These are phyloP conservation scores for Perilla frutescens DNA, from an alignment of 257 asterid species.

Conservation along the genomic window DNA sequence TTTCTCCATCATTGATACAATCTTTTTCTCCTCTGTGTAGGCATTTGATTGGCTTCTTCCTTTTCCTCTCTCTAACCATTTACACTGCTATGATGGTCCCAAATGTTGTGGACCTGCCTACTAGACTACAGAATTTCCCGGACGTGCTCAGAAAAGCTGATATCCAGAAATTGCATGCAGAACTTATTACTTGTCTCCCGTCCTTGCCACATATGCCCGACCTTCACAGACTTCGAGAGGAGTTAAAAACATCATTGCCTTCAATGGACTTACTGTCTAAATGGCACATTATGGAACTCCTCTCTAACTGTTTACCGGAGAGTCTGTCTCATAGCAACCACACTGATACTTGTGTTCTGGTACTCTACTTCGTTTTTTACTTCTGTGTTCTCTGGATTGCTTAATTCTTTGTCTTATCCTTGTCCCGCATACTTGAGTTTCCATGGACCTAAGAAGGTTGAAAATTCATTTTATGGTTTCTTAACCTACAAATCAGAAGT, in stretches of 20 bases:
- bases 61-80: conserved; percentile 86
- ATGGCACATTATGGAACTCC: conserved; percentile 78
- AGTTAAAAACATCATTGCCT: conserved; percentile 54
- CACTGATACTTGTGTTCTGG: conserved; percentile 73
- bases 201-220: conserved; percentile 82
- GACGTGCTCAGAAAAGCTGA: conserved; percentile 75
- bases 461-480: not conserved
- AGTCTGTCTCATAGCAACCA: conserved; percentile 67
- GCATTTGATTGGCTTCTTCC: conserved; percentile 98
- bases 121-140: conserved; percentile 61
- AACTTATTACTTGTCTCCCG: conserved; percentile 74
- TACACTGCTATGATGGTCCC: conserved; percentile 89
- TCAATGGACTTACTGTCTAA: conserved; percentile 65
- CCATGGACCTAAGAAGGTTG: conserved; percentile 3
- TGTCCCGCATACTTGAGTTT: conserved; percentile 1
- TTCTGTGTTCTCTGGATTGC: conserved; percentile 23
- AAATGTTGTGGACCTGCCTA: conserved; percentile 65
- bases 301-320: conserved; percentile 79
- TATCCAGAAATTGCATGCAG: conserved; percentile 68
- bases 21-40: conserved; percentile 57
- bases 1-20: conserved; percentile 22
- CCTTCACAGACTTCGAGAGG: conserved; percentile 66
- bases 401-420: conserved; percentile 18
- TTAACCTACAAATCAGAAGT: not conserved
- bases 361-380: conserved; percentile 41